These are phyloP conservation scores for Tetraselmis chui DNA, from an alignment of 139 green algal genomes.

Conservation along the genomic window DNA sequence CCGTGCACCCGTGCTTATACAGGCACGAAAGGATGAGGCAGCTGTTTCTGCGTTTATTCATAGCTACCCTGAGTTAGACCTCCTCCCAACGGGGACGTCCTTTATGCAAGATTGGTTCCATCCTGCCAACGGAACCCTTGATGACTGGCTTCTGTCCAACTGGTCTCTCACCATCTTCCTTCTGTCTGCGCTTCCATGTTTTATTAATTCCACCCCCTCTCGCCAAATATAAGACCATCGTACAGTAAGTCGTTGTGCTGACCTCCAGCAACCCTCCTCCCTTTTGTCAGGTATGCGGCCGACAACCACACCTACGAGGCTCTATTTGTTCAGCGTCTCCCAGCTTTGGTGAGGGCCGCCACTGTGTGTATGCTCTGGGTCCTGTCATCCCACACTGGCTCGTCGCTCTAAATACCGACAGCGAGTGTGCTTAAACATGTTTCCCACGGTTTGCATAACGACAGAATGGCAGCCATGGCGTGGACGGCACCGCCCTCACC, in stretches of 20 bases:
- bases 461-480: not conserved
- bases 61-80: not conserved
- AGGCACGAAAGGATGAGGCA: not conserved
- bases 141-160: conserved; percentile 47
- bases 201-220: too few relatives aligned
- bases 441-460: too few relatives aligned
- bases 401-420: too few relatives aligned
- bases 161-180: too few relatives aligned
- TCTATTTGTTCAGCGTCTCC: conserved; percentile 37
- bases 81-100: not conserved
- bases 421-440: too few relatives aligned
- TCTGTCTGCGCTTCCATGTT: too few relatives aligned
- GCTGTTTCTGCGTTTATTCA: not conserved
- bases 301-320: conserved; percentile 47
- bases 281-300: not conserved
- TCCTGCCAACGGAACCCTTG: conserved; percentile 34
- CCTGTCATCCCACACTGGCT: too few relatives aligned
- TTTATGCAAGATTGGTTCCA: not conserved
- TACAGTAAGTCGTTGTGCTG: too few relatives aligned
- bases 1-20: too few relatives aligned
- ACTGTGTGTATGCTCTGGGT: too few relatives aligned
- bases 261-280: too few relatives aligned
- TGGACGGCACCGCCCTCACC: not conserved
- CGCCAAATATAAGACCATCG: too few relatives aligned
- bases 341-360: conserved; percentile 5